Conservation (phyloP, 2,329 filamentous ascomycete species). For the Clonostachys rhizophaga region DNA sequence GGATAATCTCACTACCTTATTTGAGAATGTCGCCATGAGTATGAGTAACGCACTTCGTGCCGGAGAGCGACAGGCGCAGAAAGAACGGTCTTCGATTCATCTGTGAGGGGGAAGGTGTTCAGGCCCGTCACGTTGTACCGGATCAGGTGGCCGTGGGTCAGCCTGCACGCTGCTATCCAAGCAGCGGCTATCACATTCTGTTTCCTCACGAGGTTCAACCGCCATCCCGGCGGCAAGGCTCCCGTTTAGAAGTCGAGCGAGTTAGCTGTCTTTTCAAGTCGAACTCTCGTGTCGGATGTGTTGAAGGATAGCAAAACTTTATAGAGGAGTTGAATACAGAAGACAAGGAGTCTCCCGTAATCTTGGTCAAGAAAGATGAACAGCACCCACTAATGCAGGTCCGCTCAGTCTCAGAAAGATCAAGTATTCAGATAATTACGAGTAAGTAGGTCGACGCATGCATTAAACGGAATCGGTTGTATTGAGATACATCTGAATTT, state of each 20-base stretch:
- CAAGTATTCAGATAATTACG: too few species aligned
- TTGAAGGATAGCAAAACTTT: not conserved
- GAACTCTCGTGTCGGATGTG: not conserved
- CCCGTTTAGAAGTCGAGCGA: not conserved
- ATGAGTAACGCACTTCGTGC: not conserved
- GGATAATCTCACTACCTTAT: not conserved
- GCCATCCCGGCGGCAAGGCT: not conserved
- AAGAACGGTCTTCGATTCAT: not conserved
- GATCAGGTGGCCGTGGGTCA: not conserved
- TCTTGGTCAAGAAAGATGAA: too few species aligned
- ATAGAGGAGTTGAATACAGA: not conserved
- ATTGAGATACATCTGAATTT: too few species aligned
- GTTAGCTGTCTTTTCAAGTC: not conserved
- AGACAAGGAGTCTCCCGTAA: not conserved
- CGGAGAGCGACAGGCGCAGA: not conserved
- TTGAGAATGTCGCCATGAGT: not conserved
- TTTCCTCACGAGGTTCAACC: not conserved
- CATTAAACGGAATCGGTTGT: too few species aligned
- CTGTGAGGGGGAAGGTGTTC: not conserved
- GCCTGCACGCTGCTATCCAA: not conserved
- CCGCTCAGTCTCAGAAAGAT: too few species aligned
- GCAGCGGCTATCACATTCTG: not conserved
- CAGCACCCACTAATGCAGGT: too few species aligned
- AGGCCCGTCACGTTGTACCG: not conserved
- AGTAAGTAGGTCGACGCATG: too few species aligned